Base-by-base conservation (phyloP, 2,329 filamentous ascomycete species). In the Arthrobotrys sphaeroides region DNA sequence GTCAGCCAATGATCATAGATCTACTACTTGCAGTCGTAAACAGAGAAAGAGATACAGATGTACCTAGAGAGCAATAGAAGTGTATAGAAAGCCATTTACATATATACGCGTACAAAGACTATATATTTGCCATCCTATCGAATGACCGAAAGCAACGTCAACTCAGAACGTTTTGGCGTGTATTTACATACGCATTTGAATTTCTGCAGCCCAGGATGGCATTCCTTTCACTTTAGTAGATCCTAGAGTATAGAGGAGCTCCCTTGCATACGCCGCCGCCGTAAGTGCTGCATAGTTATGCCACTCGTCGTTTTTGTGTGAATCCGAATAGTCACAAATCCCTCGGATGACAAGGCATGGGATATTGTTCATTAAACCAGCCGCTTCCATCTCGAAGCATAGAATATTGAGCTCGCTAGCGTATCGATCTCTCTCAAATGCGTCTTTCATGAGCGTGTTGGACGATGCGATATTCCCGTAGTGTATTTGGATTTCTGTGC, bases 341-440 rank as follows among this genome's bases (percentile, higher is more conserved):
- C 59, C 59, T 49, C 59, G 20, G 5, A 59, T 16, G 7, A 42
- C 53, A 2, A 38, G 20, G 38, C 42, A 45, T 9, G 28, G 38
- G 5, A 62, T 5, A 18, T 24, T 36, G 22, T 62, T 47, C 38
- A 45, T 62, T 6, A 62, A 33, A 0, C 51, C 51, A 2, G 51
- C 51, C 2, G 31, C 51, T 12, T 55, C 64, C 64, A 67, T 67
- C 12, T 67, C 64, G 43, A 70, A 70, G 26, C 80, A 81, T 2
- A 80, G 47, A 0, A 79, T 67, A 33, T 55, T 65, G 13, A 10
- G 12, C 16, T 51, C 45, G n/a, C n/a, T 2, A 9, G 22, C 28
- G 4, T 28, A 28, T 31, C 20, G 26, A 31, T 51, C 45, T 31
- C 45, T 51, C 24, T 20, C 28, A 26, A 31, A 3, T 6, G 66